phyloP scores from a whole-genome alignment of 2,329 filamentous ascomycete species.

The Penicillium sp. region DNA sequence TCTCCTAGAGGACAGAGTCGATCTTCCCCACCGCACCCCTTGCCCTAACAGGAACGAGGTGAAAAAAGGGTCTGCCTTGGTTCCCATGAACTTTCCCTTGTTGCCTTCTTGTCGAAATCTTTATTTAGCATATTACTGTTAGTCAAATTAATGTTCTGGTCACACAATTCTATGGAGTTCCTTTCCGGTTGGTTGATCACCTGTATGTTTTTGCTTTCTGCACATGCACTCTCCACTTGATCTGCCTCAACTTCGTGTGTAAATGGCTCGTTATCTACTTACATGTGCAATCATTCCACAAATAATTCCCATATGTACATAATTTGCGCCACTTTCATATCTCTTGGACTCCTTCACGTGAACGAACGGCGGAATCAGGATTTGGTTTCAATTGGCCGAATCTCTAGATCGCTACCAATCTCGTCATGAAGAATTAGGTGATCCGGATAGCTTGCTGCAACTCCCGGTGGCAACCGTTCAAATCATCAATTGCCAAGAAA shows the following conservation, averaged over 20 bases:
- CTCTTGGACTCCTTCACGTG: not conserved
- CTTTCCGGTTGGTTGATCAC: not conserved
- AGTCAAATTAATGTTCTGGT: not conserved
- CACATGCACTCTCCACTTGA: not conserved
- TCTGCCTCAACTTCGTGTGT: not conserved
- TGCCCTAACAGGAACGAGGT: not conserved
- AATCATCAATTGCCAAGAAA: not conserved
- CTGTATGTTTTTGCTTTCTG: not conserved
- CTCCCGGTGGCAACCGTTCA: too few relatives aligned
- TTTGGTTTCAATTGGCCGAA: not conserved
- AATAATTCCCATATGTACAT: not conserved
- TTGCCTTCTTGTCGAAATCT: not conserved
- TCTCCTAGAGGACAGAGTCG: not conserved
- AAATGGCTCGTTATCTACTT: not conserved
- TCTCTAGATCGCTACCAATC: not conserved
- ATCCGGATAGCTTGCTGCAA: too few relatives aligned
- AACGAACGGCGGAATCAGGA: not conserved
- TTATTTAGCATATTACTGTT: not conserved
- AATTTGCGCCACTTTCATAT: constrained; percentile 1
- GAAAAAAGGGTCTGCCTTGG: not conserved
- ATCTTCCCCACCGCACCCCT: not conserved
- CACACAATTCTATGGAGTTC: not conserved
- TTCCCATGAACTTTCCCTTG: not conserved
- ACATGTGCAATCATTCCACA: not conserved
- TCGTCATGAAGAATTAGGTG: too few relatives aligned